These are phyloP conservation scores for Phialophora chinensis DNA, from an alignment of 2,329 filamentous ascomycete species.

Conservation along the genomic window DNA sequence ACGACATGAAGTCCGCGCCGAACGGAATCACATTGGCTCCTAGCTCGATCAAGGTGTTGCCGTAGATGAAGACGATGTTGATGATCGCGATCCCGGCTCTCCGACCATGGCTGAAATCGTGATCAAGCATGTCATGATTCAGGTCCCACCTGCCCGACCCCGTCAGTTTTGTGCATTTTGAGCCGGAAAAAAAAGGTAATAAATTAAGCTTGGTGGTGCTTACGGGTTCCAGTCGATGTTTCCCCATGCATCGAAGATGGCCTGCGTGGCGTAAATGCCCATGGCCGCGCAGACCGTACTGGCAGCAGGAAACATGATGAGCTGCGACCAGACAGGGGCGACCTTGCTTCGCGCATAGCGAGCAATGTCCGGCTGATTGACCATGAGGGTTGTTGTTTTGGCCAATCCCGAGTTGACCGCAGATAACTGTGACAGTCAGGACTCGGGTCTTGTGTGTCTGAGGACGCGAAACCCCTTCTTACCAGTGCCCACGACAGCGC, in stretches of 20 bases:
- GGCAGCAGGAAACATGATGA: slow-evolving; percentile 50
- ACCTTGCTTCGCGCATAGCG: slow-evolving; percentile 44
- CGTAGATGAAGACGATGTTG: slow-evolving; percentile 24
- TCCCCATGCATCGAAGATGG: slow-evolving; percentile 53
- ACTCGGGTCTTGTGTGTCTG: not conserved
- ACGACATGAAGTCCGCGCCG: slow-evolving; percentile 56
- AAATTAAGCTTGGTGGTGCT: slow-evolving; percentile 36
- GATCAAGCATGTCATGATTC: slow-evolving; percentile 30
- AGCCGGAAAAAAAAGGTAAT: too few species aligned
- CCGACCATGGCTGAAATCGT: slow-evolving; percentile 19
- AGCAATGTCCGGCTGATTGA: slow-evolving; percentile 55
- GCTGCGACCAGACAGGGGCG: slow-evolving; percentile 52
- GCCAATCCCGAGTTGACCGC: slow-evolving; percentile 50
- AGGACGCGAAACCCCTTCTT: not conserved
- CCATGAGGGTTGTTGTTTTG: slow-evolving; percentile 49
- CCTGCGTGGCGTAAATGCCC: slow-evolving; percentile 53
- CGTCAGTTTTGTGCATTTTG: not conserved
- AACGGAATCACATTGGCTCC: slow-evolving; percentile 45
- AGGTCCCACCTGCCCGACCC: slow-evolving; percentile 16
- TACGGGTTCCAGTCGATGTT: slow-evolving; percentile 31
- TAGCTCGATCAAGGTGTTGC: slow-evolving; percentile 21
- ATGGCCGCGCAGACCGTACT: slow-evolving; percentile 52
- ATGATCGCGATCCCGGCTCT: slow-evolving; percentile 27
- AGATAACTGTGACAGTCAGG: slow-evolving; percentile 46
- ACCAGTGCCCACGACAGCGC: slow-evolving; percentile 30